Evolutionary conservation across 2,329 filamentous ascomycete genomes (phyloP).

Genomic region (Ramularia collo-cygni): DNA sequence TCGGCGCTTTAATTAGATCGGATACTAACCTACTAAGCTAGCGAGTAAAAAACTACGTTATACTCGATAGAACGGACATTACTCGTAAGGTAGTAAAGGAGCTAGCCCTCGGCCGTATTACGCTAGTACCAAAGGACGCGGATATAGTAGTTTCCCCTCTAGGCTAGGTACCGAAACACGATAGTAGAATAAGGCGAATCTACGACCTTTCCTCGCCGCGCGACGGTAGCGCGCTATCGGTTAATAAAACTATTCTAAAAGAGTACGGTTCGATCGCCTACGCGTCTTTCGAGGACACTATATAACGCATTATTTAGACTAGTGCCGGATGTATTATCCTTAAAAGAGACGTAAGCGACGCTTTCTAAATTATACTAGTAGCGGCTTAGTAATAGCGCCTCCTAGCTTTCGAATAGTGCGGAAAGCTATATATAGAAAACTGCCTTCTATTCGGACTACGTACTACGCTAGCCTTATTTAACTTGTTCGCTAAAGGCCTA

Average conservation of each 20-base stretch:
- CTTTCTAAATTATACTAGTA: neutral
- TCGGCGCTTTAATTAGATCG: too few species aligned
- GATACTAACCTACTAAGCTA: too few species aligned
- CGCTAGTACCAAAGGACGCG: too few species aligned
- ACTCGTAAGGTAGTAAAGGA: too few species aligned
- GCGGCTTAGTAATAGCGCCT: neutral
- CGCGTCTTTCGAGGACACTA: neutral
- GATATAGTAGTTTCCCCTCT: too few species aligned
- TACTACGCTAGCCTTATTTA: conserved; percentile 1
- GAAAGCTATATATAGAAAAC: neutral
- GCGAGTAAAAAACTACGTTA: too few species aligned
- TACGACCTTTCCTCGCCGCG: neutral
- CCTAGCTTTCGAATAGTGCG: neutral
- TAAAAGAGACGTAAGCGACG: conserved; percentile 1
- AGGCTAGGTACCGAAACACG: neutral
- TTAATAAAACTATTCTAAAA: neutral
- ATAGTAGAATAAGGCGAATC: neutral
- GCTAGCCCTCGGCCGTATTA: too few species aligned
- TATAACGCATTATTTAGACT: neutral
- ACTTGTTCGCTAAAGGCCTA: conserved; percentile 1
- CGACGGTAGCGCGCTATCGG: neutral
- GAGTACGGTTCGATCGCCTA: neutral
- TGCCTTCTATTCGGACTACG: conserved; percentile 2
- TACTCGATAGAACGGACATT: too few species aligned
- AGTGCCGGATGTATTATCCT: neutral